Percentiles rank a stretch among this genome's conserved stretches.
Conservation (phyloP, 306 rosid species). For the Corylus americana region DNA sequence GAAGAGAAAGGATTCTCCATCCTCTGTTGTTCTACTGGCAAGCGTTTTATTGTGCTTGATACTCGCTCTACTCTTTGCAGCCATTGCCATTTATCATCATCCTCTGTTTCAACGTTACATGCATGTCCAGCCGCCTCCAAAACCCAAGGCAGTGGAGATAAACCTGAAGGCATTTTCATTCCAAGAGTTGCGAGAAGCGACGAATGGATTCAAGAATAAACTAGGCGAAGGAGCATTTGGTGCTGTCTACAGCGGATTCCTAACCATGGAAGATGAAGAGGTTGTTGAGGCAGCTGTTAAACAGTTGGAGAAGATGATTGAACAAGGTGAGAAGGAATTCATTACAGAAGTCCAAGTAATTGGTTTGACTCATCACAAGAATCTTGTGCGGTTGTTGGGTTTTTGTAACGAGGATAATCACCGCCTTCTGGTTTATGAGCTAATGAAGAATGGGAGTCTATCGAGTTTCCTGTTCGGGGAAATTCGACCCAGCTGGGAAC, state of each 20-base stretch:
- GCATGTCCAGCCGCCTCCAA: background rate
- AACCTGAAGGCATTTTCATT: conserved; percentile 37
- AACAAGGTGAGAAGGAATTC: conserved; percentile 36
- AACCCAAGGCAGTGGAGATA: conserved; percentile 34
- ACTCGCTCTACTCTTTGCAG: conserved; percentile 30
- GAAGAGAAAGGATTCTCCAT: conserved; percentile 11
- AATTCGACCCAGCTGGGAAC: conserved; percentile 35
- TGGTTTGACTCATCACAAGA: conserved; percentile 37
- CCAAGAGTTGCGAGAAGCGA: conserved; percentile 36
- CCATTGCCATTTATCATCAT: conserved; percentile 26
- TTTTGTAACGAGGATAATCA: conserved; percentile 33
- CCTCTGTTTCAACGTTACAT: conserved; percentile 17
- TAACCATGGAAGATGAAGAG: conserved; percentile 31
- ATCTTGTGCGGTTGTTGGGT: conserved; percentile 34
- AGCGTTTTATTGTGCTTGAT: conserved; percentile 24
- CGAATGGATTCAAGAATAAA: conserved; percentile 29
- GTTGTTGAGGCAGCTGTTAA: conserved; percentile 36
- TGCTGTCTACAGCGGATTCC: conserved; percentile 26
- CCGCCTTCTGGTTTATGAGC: conserved; percentile 39
- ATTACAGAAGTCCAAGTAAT: conserved; percentile 40
- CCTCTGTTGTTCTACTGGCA: conserved; percentile 20
- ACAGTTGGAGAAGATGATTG: conserved; percentile 24
- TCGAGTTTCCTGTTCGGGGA: conserved; percentile 27
- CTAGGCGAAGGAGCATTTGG: conserved; percentile 39
- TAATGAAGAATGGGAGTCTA: conserved; percentile 33